Evolutionary conservation across 768 basidiomycete species (phyloP), one percentile per base, ranked within the genome.

Genomic region (Pholiota molesta): DNA sequence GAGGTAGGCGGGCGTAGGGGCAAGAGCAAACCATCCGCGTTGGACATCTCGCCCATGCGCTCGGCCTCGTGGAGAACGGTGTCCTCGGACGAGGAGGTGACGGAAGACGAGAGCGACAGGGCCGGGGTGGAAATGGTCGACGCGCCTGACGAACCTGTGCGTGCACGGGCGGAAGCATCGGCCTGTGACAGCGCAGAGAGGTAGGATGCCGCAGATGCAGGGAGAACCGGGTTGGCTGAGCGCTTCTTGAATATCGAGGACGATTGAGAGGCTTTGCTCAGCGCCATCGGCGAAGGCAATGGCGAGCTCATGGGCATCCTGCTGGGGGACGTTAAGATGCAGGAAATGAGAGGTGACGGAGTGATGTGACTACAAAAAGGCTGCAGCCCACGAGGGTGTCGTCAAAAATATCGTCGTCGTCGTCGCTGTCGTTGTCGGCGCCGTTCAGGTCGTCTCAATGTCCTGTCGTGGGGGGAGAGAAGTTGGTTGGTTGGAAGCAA

Each of bases 1-100:
- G 91, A 94, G 39, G 89, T 93, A 0, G 92, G 92, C 2, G 92
- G 87, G n/a, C 75, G 77, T 52, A 77, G 69, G 17, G 91, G 90
- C 57, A 85, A 79, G 8, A 84, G 73, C 49, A 93, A 83, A 8
- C 84, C 85, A 60, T 89, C 84, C 29, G 75, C 68, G 66, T 79
- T 78, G 21, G 63, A 65, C 6, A 47, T 29, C 52, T 64, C 54
- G 7, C 37, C 17, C n/a, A 60, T 28, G 66, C 82, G 79, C 55
- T 75, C 84, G 28, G 74, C 67, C 59, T 88, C 89, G 66, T 83
- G 77, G 35, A 90, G 73, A 7, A 87, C 77, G 21, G 85, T 85
- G 66, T 91, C 90, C 65, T 89, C 88, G 0, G 89, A 90, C 2
- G 85, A 86, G 1, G 82, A 75, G 1, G 91, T 91, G 60, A 88